Base-by-base conservation (phyloP, 108 stramenopile species). In the Cyclostephanos tholiformis region DNA sequence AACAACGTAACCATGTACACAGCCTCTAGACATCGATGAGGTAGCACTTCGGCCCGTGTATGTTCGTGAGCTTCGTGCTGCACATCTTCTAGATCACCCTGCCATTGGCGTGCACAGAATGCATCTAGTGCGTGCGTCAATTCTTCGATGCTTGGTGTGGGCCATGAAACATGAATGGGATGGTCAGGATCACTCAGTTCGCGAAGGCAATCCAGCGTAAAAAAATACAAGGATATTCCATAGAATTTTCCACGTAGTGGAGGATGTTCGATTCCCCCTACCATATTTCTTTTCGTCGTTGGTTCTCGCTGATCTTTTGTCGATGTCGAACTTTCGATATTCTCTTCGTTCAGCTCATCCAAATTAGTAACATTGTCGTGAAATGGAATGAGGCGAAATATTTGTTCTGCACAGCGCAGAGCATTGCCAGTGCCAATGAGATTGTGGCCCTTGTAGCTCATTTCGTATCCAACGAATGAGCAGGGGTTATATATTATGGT, bases 181-280 rank as follows among this genome's bases (percentile, higher is more conserved):
- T 85, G 71, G 48, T 85, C 69, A 16, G 88, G 86, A 59, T 87
- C 71, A 9, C 88, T 86, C 6, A 97, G 72, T 57, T 89, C 91
- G 8, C 96, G 86, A 0, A 97, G 80, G 63, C 96, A 95, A 69
- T 97, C 96, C 53, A 95, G 76, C 17, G 96, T 81, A 66, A 93
- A 97, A 76, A 92, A 97, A 73, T 91, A 97, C 11, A 97, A 78
- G 35, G 88, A 90, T 95, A 97, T 97, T 64, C 92, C 96, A 66
- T 92, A 82, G 73, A 97, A 97, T 63, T 91, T 93, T 39, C 92
- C 92, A 2, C 85, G 73, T 19, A 96, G 67, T 6, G 88, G 89
- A 22, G 95, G 95, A 77, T 96, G 95, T 52, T 88, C 76, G 2
- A 96, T 85, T 16, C 92, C 92, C 36, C 92, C 95, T 6, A 96